Conservation (phyloP, 495 filamentous ascomycete genomes). For the Podospora comata region DNA sequence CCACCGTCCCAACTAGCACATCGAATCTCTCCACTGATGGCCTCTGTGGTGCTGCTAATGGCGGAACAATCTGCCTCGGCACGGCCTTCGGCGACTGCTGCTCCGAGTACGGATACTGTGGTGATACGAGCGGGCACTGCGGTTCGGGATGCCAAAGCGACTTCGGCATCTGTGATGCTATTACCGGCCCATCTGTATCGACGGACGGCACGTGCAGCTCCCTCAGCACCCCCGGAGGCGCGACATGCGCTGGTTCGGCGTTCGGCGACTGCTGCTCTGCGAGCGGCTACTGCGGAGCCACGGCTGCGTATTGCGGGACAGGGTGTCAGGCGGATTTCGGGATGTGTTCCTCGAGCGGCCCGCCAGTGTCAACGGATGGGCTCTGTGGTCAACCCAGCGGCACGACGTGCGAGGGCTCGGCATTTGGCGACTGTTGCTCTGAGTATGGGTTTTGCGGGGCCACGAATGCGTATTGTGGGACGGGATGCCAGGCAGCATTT, state of each 20-base stretch:
- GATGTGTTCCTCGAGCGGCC: background rate
- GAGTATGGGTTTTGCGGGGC: slow-evolving; percentile 1
- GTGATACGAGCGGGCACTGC: background rate
- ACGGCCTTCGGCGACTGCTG: slow-evolving; percentile 12
- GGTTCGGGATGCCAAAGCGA: background rate
- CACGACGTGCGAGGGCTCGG: background rate
- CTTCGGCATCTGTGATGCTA: background rate
- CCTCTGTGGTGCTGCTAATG: slow-evolving; percentile 9
- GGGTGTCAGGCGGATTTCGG: slow-evolving; percentile 21
- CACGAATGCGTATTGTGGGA: slow-evolving; percentile 4
- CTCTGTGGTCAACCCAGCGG: background rate
- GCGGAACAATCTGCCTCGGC: slow-evolving; percentile 9
- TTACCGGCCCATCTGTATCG: background rate
- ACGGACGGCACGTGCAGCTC: slow-evolving; percentile 46
- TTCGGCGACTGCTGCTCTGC: slow-evolving; percentile 41
- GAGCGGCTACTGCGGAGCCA: slow-evolving; percentile 47
- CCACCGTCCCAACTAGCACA: background rate
- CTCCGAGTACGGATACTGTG: slow-evolving; percentile 2
- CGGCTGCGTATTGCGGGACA: slow-evolving; percentile 45
- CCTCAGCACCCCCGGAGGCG: slow-evolving; percentile 30
- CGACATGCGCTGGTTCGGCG: slow-evolving; percentile 47
- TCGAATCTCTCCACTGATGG: slow-evolving; percentile 7
- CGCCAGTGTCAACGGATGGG: slow-evolving; percentile 1
- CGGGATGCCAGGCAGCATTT: slow-evolving; percentile 3
- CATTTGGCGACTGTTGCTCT: background rate